Evolutionary conservation across 73 alveolate genomes (phyloP), one percentile per base, ranked within the genome.

Genomic region (Paramecium caudatum): DNA sequence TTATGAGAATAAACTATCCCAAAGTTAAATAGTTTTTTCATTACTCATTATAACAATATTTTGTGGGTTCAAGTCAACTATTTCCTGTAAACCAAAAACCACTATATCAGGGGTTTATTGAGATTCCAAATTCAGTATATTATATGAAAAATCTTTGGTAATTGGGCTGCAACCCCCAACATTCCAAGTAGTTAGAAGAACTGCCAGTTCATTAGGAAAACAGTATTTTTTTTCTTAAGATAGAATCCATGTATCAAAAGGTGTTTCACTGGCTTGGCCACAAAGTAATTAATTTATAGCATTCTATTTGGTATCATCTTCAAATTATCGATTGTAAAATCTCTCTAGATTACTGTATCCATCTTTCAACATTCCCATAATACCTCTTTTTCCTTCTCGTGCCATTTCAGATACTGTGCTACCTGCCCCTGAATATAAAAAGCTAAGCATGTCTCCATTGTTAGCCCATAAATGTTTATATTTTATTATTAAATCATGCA

Each of bases 341-440:
- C 98, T 86, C 47, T 93, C 94, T 16, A 93, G 87, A 7, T 94
- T 94, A 46, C 82, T 88, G 62, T 70, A 91, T 78, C 97, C 97
- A 82, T 97, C 96, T 61, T 88, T 94, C 13, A 97, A 90, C 74
- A 94, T 91, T 0, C 99, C 99, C 90, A 93, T 62, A 45, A 97
- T 91, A 33, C 97, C 95, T 87, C 95, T 91, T 68, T 97, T 96
- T 13, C 98, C 99, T 12, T 97, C 95, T 92, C 96, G 95, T 3
- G 99, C 96, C 13, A 97, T 98, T 47, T 96, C 94, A 2, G 99
- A 93, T 47, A 94, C 95, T 0, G 99, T 97, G 7, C 99, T 95
- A 16, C 97, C 95, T 0, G 99, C 95, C n/a, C 99, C 99, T 7
- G 99, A 94, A 91, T 97, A 97, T 55, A 96, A 96, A 39, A 85